phyloP scores from a whole-genome alignment of 202 grass and related monocot species.

The Eragrostis tef region DNA sequence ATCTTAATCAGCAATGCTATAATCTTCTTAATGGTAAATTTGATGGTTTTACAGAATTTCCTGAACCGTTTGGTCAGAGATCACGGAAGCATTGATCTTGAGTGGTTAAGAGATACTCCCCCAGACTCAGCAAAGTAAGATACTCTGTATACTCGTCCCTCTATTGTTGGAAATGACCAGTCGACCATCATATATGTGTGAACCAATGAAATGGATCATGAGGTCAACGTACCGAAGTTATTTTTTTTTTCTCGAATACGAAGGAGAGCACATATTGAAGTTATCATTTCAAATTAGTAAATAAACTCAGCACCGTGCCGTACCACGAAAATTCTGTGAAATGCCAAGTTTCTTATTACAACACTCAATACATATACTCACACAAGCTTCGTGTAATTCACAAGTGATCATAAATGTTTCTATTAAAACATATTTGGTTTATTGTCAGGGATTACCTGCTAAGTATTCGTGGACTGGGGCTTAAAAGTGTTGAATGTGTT shows the following conservation, averaged over 20 bases:
- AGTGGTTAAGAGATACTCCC: constrained; percentile 80
- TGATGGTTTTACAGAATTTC: constrained; percentile 64
- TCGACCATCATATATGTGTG: constrained; percentile 27
- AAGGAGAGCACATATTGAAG: constrained; percentile 30
- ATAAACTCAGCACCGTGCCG: constrained; percentile 8
- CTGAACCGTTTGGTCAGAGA: constrained; percentile 86
- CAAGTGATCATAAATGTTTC: constrained; percentile 34
- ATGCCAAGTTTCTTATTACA: neutral
- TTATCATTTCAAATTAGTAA: constrained; percentile 34
- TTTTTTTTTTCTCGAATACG: too few relatives aligned
- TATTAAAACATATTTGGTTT: constrained; percentile 37
- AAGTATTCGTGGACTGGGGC: constrained; percentile 88
- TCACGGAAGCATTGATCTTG: constrained; percentile 93
- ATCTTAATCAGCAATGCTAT: neutral
- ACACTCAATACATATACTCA: constrained; percentile 13
- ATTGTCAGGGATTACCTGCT: constrained; percentile 85
- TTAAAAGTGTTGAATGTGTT: constrained; percentile 96
- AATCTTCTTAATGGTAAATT: constrained; percentile 40
- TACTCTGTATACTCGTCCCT: constrained; percentile 18
- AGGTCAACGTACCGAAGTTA: constrained; percentile 4
- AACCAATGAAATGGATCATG: constrained; percentile 30
- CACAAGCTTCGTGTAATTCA: constrained; percentile 9
- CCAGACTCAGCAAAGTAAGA: constrained; percentile 82
- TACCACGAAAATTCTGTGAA: constrained; percentile 32
- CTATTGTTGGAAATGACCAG: constrained; percentile 33